phyloP scores from a whole-genome alignment of 192 early-diverging fungal genomes.

The Rhizophagus sp. region DNA sequence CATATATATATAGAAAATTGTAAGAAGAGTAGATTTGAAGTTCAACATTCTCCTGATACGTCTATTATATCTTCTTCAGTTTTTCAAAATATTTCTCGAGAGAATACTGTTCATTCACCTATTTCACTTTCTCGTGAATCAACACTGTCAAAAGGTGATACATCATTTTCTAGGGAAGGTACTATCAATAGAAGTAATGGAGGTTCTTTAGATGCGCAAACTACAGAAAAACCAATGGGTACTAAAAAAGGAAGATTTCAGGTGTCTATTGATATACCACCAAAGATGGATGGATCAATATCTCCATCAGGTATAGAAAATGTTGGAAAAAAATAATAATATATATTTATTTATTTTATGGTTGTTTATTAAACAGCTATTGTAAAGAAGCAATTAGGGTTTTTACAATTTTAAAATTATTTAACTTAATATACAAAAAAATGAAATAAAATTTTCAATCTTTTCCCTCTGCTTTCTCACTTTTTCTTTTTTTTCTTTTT shows the following conservation, averaged over 20 bases:
- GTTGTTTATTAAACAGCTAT: neutral
- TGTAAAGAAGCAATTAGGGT: neutral
- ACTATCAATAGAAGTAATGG: neutral
- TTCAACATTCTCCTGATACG: neutral
- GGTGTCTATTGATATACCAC: slow-evolving; percentile 19
- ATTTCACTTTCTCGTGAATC: slow-evolving; percentile 14
- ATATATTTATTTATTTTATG: neutral
- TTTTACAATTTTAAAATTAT: neutral
- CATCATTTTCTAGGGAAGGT: neutral
- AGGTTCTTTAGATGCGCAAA: neutral
- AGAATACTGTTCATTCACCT: neutral
- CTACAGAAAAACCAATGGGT: slow-evolving; percentile 7
- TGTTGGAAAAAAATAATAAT: neutral
- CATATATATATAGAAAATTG: neutral
- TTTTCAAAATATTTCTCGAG: neutral
- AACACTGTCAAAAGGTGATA: neutral
- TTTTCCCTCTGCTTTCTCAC: neutral
- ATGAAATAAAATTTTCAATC: neutral
- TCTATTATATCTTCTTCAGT: neutral
- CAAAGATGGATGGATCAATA: slow-evolving; percentile 17
- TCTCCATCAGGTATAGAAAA: slow-evolving; percentile 15
- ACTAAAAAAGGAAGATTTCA: slow-evolving; percentile 32
- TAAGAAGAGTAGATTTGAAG: slow-evolving; percentile 19
- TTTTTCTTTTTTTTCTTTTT: neutral
- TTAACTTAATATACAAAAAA: neutral